Conservation (phyloP, 2,329 filamentous ascomycete species). For the Aspergillus arachidicola region DNA sequence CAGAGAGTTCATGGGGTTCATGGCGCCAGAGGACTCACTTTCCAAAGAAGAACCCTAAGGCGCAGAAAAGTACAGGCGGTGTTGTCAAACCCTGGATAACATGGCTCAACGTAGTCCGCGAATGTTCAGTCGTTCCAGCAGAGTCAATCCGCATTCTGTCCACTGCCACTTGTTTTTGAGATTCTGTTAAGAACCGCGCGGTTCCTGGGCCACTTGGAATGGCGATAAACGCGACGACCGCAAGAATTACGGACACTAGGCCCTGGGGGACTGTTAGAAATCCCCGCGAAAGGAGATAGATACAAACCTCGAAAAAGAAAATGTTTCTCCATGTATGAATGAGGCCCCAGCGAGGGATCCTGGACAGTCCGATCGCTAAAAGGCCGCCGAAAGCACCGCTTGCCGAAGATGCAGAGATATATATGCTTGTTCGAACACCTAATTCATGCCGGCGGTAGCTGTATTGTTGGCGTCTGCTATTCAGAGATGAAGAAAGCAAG, state of each 20-base stretch:
- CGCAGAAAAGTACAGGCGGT: constrained; percentile 4
- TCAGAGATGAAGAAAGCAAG: background rate
- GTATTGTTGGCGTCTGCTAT: background rate
- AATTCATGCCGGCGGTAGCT: constrained; percentile 18
- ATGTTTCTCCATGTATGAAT: constrained; percentile 16
- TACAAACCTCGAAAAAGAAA: constrained; percentile 16
- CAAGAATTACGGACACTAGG: constrained; percentile 4
- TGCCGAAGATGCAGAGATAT: constrained; percentile 16
- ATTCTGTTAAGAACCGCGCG: constrained; percentile 4
- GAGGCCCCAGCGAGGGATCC: constrained; percentile 8
- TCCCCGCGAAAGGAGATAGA: background rate
- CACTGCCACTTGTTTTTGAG: background rate
- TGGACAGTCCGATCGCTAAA: constrained; percentile 9
- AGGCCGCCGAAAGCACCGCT: constrained; percentile 19
- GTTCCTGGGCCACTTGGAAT: constrained; percentile 3
- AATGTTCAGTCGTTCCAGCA: constrained; percentile 9
- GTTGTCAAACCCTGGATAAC: constrained; percentile 2
- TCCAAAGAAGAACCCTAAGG: constrained; percentile 11
- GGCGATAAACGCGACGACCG: background rate
- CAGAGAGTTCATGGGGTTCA: background rate
- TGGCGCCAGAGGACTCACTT: constrained; percentile 2
- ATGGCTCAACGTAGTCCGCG: background rate
- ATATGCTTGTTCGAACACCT: constrained; percentile 18
- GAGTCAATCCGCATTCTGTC: constrained; percentile 5
- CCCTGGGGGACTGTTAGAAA: background rate